These are phyloP conservation scores for Solanum sitiens DNA, from an alignment of 257 asterid genomes.

Conservation along the genomic window DNA sequence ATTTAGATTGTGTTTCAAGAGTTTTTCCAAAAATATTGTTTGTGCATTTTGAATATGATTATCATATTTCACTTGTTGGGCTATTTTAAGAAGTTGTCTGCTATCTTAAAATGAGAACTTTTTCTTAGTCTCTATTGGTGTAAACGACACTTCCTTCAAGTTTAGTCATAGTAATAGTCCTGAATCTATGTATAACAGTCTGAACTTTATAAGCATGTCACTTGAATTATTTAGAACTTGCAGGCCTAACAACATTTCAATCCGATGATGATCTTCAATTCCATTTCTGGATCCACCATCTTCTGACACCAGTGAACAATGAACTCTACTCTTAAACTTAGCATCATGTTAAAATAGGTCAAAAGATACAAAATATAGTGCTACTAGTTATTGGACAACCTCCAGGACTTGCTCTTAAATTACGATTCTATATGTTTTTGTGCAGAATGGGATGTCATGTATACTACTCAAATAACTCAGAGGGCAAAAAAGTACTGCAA, in stretches of 20 bases:
- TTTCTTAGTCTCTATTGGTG: background rate
- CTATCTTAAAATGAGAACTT: background rate
- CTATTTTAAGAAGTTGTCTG: background rate
- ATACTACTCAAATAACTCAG: constrained; percentile 18
- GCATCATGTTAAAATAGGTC: background rate
- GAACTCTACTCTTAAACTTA: background rate
- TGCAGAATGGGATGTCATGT: constrained; percentile 29
- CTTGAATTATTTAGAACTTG: background rate
- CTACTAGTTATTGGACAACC: background rate
- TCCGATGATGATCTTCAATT: background rate
- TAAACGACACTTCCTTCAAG: background rate
- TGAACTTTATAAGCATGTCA: background rate
- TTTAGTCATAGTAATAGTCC: background rate
- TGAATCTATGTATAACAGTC: background rate
- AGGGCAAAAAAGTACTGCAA: constrained; percentile 9
- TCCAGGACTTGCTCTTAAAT: background rate
- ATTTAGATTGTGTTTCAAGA: background rate
- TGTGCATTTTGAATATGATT: background rate
- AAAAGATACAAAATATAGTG: background rate
- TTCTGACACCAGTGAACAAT: background rate
- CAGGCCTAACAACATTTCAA: background rate
- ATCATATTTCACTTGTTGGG: background rate
- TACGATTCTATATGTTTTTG: background rate
- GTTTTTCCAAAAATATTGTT: background rate
- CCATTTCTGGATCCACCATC: background rate